Conservation (phyloP, 306 rosid genomes). For the Lithocarpus polystachyus region DNA sequence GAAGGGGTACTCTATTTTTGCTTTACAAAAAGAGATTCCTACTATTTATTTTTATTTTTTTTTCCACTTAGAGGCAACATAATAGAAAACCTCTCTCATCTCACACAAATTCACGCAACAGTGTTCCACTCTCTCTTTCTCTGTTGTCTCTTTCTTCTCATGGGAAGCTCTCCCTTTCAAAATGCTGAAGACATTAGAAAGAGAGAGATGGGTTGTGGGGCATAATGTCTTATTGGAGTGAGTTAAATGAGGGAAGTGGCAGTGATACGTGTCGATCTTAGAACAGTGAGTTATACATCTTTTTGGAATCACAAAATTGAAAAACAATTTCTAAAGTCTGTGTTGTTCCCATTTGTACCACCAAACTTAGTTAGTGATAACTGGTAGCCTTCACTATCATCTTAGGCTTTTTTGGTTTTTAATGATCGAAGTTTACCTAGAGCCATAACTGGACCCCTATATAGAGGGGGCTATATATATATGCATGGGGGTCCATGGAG, state of each 20-base stretch:
- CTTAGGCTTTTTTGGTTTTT: background rate
- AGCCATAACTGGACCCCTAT: too few species aligned
- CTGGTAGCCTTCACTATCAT: background rate
- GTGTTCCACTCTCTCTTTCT: too few species aligned
- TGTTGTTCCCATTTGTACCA: background rate
- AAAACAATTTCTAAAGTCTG: background rate
- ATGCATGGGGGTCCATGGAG: too few species aligned
- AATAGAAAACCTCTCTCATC: too few species aligned
- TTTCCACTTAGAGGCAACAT: too few species aligned
- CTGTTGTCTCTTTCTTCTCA: background rate
- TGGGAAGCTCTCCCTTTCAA: background rate
- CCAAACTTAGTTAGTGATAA: background rate
- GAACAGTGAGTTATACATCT: background rate
- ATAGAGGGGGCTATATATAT: too few species aligned
- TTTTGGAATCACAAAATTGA: background rate
- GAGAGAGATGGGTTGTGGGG: background rate
- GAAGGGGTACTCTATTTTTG: too few species aligned
- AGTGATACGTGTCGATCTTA: background rate
- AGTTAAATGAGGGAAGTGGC: background rate
- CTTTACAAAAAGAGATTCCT: too few species aligned
- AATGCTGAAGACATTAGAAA: too few species aligned
- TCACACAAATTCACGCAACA: too few species aligned
- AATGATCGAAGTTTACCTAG: background rate
- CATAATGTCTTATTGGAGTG: background rate
- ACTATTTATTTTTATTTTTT: too few species aligned